phyloP scores from a whole-genome alignment of 2,329 filamentous ascomycete genomes.

The Hymenoscyphus fructigenus region DNA sequence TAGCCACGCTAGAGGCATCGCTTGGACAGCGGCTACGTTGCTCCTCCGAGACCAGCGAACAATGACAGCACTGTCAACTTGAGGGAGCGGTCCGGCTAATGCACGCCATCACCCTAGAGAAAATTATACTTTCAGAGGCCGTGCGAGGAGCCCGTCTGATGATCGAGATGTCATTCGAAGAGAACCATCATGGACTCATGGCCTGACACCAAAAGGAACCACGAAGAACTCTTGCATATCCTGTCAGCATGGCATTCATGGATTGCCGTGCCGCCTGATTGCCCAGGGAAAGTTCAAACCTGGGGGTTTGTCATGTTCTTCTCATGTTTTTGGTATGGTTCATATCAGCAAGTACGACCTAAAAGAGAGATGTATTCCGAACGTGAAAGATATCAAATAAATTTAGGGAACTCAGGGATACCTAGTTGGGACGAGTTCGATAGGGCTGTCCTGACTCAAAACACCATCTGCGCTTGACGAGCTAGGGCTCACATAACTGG shows the following conservation, averaged over 20 bases:
- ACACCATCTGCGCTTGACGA: slow-evolving; percentile 9
- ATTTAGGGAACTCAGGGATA: background rate
- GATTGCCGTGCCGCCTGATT: background rate
- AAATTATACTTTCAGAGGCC: slow-evolving; percentile 13
- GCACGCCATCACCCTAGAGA: slow-evolving; percentile 29
- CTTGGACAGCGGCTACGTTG: background rate
- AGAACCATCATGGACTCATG: slow-evolving; percentile 18
- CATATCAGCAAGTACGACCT: background rate
- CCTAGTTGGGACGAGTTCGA: background rate
- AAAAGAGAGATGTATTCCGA: background rate
- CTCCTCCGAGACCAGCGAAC: slow-evolving; percentile 15
- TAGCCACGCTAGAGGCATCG: background rate
- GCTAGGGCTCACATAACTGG: slow-evolving; percentile 28
- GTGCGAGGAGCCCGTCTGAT: slow-evolving; percentile 29
- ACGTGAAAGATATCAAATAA: background rate
- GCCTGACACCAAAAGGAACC: slow-evolving; percentile 17
- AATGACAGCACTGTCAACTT: slow-evolving; percentile 26
- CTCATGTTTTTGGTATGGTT: background rate
- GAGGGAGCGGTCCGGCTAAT: slow-evolving; percentile 30
- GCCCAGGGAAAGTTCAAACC: background rate
- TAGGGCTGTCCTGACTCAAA: slow-evolving; percentile 20
- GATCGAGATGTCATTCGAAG: slow-evolving; percentile 16
- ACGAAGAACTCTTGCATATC: slow-evolving; percentile 4
- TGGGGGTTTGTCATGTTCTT: background rate
- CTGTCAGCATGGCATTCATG: slow-evolving; percentile 4